phyloP scores from a whole-genome alignment of 2,329 filamentous ascomycete genomes.

The Epichloe amarillans region DNA sequence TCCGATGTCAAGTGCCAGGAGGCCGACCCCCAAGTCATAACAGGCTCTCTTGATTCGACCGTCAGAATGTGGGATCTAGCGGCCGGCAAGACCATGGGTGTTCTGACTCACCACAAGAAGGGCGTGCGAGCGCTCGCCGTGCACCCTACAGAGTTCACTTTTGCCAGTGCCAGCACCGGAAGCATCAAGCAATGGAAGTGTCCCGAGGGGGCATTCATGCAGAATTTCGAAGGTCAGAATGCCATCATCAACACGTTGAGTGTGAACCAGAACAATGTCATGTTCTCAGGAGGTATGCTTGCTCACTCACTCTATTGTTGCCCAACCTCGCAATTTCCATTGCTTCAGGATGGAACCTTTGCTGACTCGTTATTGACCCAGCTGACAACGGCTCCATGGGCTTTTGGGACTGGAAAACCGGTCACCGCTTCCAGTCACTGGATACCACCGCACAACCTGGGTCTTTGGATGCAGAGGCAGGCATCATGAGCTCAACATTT shows the following conservation, averaged over 20 bases:
- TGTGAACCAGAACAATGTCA: slow-evolving; percentile 86
- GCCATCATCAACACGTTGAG: slow-evolving; percentile 89
- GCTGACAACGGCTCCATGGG: slow-evolving; percentile 88
- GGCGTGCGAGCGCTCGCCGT: slow-evolving; percentile 73
- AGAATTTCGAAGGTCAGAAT: slow-evolving; percentile 95
- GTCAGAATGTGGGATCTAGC: slow-evolving; percentile 91
- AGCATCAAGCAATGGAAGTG: slow-evolving; percentile 99
- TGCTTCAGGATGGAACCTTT: too few relatives aligned
- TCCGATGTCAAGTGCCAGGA: slow-evolving; percentile 86
- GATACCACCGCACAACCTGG: slow-evolving; percentile 92
- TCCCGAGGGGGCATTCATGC: slow-evolving; percentile 96
- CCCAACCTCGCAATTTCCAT: too few relatives aligned
- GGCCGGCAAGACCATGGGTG: slow-evolving; percentile 89
- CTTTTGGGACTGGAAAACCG: slow-evolving; percentile 99
- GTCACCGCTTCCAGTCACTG: slow-evolving; percentile 76
- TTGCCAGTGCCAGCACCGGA: slow-evolving; percentile 79
- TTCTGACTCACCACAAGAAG: slow-evolving; percentile 97
- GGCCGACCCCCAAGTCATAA: slow-evolving; percentile 85
- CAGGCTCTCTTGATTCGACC: slow-evolving; percentile 80
- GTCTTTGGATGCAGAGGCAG: slow-evolving; percentile 83
- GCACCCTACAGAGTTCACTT: slow-evolving; percentile 91
- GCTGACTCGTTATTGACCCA: slow-evolving; percentile 6
- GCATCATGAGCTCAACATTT: slow-evolving; percentile 88
- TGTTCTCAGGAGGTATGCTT: slow-evolving; percentile 66
- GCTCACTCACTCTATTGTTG: not conserved